phyloP scores from a whole-genome alignment of 352 stramenopile genomes.

The Globisporangium okanoganense region DNA sequence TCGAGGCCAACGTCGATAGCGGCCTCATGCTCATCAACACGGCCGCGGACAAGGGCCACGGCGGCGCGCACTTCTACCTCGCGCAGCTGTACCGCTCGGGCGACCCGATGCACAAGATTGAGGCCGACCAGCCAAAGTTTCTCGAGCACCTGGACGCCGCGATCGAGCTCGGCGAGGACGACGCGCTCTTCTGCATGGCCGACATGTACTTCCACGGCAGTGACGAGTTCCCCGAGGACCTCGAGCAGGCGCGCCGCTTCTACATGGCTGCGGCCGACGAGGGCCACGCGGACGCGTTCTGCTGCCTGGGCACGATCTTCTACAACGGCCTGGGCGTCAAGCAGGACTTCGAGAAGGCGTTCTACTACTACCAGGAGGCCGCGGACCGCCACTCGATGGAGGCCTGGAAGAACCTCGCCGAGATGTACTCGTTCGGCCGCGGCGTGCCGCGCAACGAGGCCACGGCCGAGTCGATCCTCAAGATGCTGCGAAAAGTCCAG shows the following conservation, averaged over 20 bases:
- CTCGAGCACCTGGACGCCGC: slow-evolving; percentile 60
- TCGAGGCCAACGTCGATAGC: slow-evolving; percentile 57
- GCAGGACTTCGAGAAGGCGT: slow-evolving; percentile 72
- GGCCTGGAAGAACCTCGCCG: slow-evolving; percentile 86
- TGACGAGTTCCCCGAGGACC: slow-evolving; percentile 66
- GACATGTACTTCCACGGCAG: slow-evolving; percentile 85
- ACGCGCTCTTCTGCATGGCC: slow-evolving; percentile 82
- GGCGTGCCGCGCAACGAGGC: slow-evolving; percentile 77
- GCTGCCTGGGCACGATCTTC: slow-evolving; percentile 75
- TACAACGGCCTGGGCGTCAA: slow-evolving; percentile 72
- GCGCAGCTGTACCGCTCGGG: slow-evolving; percentile 87
- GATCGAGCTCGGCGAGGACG: slow-evolving; percentile 53
- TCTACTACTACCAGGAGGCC: slow-evolving; percentile 85
- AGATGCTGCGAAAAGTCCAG: slow-evolving; percentile 54
- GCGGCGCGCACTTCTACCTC: slow-evolving; percentile 75
- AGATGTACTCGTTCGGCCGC: slow-evolving; percentile 79
- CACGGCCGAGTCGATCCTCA: slow-evolving; percentile 78
- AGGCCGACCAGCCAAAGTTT: slow-evolving; percentile 51
- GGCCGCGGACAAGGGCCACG: slow-evolving; percentile 64
- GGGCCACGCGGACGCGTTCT: slow-evolving; percentile 68
- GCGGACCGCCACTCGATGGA: slow-evolving; percentile 81
- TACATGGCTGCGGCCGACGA: slow-evolving; percentile 68
- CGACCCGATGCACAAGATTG: slow-evolving; percentile 44
- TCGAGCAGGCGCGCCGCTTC: slow-evolving; percentile 64
- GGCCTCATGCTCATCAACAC: slow-evolving; percentile 76